Evolutionary conservation across 805 yeast species (phyloP).

Genomic region (Pichia paraexigua): DNA sequence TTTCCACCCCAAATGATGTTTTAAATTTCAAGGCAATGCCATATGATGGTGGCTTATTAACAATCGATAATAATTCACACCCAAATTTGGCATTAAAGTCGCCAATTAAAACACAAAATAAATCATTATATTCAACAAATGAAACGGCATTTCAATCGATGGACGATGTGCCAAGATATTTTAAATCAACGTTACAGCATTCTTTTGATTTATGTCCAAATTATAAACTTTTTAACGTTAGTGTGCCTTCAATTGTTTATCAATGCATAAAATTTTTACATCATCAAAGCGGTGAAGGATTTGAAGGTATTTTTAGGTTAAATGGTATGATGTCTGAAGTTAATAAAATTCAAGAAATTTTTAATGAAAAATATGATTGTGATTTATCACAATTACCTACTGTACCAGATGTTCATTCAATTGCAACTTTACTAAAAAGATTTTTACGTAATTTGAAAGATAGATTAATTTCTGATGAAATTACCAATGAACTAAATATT

Average conservation of each 20-base stretch:
- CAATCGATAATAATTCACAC: not conserved
- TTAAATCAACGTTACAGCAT: slow-evolving; percentile 55
- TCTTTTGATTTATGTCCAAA: slow-evolving; percentile 45
- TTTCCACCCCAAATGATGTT: slow-evolving; percentile 14
- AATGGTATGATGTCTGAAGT: slow-evolving; percentile 83
- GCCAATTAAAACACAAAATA: slow-evolving; percentile 4
- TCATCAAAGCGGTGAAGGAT: slow-evolving; percentile 62
- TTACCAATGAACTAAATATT: slow-evolving; percentile 29
- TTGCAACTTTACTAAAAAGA: slow-evolving; percentile 77
- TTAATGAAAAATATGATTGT: slow-evolving; percentile 60
- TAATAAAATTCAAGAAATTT: slow-evolving; percentile 56
- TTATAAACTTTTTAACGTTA: slow-evolving; percentile 32
- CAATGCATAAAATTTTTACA: slow-evolving; percentile 66
- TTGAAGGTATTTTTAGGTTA: slow-evolving; percentile 85
- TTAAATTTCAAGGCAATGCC: slow-evolving; percentile 29
- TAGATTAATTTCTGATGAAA: slow-evolving; percentile 51
- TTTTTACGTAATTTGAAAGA: slow-evolving; percentile 73
- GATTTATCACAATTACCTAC: slow-evolving; percentile 45
- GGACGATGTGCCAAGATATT: slow-evolving; percentile 30
- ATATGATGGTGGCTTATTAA: slow-evolving; percentile 20
- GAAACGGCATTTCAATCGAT: slow-evolving; percentile 9
- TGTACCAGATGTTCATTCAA: slow-evolving; percentile 71
- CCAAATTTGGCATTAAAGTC: not conserved
- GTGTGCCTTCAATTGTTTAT: slow-evolving; percentile 68
- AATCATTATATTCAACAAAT: not conserved